These are phyloP conservation scores for Trichoderma oligosporum DNA, from an alignment of 2,329 filamentous ascomycete genomes.

Conservation along the genomic window DNA sequence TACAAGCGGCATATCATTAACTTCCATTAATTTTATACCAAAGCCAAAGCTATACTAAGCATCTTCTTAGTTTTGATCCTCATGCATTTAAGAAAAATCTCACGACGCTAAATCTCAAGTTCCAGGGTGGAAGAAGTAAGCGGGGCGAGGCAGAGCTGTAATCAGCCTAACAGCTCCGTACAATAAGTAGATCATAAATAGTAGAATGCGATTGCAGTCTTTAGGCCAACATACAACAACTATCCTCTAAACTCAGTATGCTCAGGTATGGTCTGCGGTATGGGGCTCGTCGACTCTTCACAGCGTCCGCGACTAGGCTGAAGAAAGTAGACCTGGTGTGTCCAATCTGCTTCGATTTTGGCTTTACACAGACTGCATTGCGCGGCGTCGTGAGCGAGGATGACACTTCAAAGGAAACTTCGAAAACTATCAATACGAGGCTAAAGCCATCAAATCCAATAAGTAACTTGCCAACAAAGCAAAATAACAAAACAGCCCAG, in stretches of 20 bases:
- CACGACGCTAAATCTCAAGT: slow-evolving; percentile 1
- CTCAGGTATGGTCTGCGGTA: background rate
- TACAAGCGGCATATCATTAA: too few relatives aligned
- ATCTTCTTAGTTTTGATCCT: too few relatives aligned
- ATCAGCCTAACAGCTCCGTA: background rate
- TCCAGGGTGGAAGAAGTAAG: background rate
- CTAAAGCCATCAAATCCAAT: background rate
- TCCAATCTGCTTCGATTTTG: slow-evolving; percentile 17
- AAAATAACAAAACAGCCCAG: background rate
- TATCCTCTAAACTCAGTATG: background rate
- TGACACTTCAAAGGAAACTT: too few relatives aligned
- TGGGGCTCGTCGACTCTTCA: background rate
- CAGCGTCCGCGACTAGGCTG: background rate
- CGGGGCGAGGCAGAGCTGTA: slow-evolving; percentile 11
- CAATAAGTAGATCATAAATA: background rate
- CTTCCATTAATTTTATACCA: too few relatives aligned
- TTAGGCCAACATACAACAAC: background rate
- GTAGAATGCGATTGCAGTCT: background rate
- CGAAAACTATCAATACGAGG: background rate
- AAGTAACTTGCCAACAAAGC: background rate
- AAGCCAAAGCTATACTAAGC: too few relatives aligned
- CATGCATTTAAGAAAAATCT: background rate
- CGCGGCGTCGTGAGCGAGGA: background rate
- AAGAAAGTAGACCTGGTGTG: slow-evolving; percentile 13
- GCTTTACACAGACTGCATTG: slow-evolving; percentile 5